Evolutionary conservation across 768 basidiomycete species (phyloP).

Genomic region (Lyophyllum semitale): DNA sequence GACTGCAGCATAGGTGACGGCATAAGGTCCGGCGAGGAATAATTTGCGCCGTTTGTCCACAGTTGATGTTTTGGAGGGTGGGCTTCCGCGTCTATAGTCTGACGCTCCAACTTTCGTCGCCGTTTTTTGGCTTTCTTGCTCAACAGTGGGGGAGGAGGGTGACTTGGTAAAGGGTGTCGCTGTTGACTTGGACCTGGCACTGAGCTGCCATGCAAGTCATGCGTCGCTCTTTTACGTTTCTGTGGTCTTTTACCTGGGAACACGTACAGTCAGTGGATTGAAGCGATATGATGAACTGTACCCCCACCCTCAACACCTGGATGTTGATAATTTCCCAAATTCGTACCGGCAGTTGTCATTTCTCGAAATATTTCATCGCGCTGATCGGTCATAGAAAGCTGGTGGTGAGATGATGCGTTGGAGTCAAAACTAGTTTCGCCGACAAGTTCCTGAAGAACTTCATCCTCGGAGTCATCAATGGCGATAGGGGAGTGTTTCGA

Average conservation of each 20-base stretch:
- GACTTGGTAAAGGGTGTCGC: slow-evolving; percentile 1
- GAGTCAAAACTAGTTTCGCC: slow-evolving; percentile 14
- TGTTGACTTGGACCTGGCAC: slow-evolving; percentile 9
- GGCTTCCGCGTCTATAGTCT: slow-evolving; percentile 28
- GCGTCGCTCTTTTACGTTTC: slow-evolving; percentile 15
- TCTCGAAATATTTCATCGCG: slow-evolving; percentile 3
- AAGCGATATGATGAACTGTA: not conserved
- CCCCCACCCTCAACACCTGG: slow-evolving; percentile 6
- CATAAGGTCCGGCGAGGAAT: not conserved
- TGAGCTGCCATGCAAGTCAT: slow-evolving; percentile 1
- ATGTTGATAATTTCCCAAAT: not conserved
- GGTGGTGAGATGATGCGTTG: not conserved
- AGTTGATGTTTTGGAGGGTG: slow-evolving; percentile 10
- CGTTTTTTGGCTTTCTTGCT: slow-evolving; percentile 45
- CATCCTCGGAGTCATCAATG: slow-evolving; percentile 44
- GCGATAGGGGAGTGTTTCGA: slow-evolving; percentile 37
- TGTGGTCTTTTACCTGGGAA: slow-evolving; percentile 4
- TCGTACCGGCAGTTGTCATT: not conserved
- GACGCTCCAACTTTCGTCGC: slow-evolving; percentile 36
- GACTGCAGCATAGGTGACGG: not conserved
- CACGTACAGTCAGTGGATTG: not conserved
- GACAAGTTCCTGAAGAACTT: slow-evolving; percentile 34
- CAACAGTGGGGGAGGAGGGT: slow-evolving; percentile 1
- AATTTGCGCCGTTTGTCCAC: slow-evolving; percentile 8
- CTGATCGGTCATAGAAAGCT: slow-evolving; percentile 1